These are phyloP conservation scores for Dittrichia graveolens DNA, from an alignment of 129 eudicot genomes.

Conservation along the genomic window DNA sequence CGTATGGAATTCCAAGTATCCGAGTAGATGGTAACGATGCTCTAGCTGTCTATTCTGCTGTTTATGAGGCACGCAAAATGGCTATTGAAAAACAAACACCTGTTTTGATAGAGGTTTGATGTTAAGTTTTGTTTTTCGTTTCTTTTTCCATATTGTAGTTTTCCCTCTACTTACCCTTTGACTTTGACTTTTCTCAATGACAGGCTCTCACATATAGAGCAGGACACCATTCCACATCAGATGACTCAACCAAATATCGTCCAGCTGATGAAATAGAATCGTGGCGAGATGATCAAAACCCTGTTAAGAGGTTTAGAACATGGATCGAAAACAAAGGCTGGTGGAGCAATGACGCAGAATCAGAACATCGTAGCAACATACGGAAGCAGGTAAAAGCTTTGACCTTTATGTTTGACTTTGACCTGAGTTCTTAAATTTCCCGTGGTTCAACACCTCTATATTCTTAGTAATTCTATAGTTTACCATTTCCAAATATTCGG, in stretches of 20 bases:
- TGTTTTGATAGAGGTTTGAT: constrained; percentile 79
- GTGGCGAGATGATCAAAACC: constrained; percentile 74
- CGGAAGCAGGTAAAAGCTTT: constrained; percentile 66
- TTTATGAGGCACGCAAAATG: constrained; percentile 68
- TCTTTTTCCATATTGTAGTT: not conserved
- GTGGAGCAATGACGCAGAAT: constrained; percentile 70
- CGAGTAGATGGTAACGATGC: constrained; percentile 95
- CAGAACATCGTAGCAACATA: constrained; percentile 51
- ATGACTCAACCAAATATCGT: constrained; percentile 92
- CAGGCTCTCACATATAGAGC: constrained; percentile 94
- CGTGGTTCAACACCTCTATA: not conserved
- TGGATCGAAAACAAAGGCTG: constrained; percentile 74
- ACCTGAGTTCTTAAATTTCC: not conserved
- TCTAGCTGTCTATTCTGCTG: constrained; percentile 75
- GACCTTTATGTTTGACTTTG: constrained; percentile 18
- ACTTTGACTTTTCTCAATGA: not conserved
- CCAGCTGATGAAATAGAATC: constrained; percentile 69
- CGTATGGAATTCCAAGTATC: constrained; percentile 80
- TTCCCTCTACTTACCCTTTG: not conserved
- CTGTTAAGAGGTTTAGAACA: constrained; percentile 66
- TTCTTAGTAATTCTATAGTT: no score
- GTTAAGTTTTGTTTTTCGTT: not conserved
- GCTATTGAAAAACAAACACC: constrained; percentile 67
- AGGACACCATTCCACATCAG: constrained; percentile 96
- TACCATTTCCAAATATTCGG: no score